Conservation (phyloP, 768 basidiomycete species). For the Mrakia gelida region DNA sequence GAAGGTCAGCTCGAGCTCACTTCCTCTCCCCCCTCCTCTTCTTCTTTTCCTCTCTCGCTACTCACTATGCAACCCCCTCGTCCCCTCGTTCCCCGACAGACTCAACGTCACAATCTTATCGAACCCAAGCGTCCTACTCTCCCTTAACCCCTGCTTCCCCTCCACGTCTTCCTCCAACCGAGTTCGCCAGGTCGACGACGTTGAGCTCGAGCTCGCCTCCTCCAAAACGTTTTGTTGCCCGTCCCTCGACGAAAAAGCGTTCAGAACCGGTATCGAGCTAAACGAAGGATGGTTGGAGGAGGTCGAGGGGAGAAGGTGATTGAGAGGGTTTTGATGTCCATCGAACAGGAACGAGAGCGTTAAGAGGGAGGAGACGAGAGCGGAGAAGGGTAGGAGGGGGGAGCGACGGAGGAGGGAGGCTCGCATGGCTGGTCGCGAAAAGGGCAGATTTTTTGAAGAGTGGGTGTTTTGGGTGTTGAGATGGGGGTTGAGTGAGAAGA, state of each 20-base stretch:
- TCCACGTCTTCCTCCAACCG: background rate
- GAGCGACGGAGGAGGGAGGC: background rate
- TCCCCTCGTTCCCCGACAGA: background rate
- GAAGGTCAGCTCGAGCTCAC: conserved; percentile 2
- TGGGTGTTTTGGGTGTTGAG: background rate
- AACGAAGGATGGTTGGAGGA: background rate
- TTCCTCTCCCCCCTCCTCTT: background rate
- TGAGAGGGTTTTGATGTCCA: background rate
- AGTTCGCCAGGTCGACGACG: background rate
- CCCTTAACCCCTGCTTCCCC: background rate
- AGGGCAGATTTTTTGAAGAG: background rate
- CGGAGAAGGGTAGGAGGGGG: background rate
- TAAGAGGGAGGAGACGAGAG: background rate
- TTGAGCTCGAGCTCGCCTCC: background rate
- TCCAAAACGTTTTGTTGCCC: background rate
- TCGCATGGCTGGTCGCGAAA: background rate
- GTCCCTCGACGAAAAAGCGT: background rate
- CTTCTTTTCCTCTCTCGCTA: background rate
- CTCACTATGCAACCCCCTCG: conserved; percentile 1
- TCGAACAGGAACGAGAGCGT: background rate
- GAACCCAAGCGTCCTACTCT: background rate
- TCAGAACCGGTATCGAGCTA: background rate
- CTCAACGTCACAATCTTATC: background rate
- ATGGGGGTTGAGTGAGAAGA: background rate
- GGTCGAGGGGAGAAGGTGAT: background rate